phyloP scores from a whole-genome alignment of 805 yeast species.

The Saccharomycopsis sp. region DNA sequence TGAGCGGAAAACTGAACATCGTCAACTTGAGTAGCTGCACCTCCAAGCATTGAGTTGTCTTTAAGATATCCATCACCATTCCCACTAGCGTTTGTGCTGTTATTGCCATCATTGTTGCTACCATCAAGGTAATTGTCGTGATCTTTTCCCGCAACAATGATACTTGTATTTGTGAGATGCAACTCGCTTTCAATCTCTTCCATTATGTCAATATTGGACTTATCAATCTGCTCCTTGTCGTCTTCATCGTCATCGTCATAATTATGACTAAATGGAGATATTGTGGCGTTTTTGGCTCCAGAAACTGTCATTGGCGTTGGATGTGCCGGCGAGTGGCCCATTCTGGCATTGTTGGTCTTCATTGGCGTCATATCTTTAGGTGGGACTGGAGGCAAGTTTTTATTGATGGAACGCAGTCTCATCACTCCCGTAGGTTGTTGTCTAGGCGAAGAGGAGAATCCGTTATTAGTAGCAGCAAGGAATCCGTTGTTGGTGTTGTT shows the following conservation, averaged over 20 bases:
- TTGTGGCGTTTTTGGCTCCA: neutral
- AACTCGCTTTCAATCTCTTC: constrained; percentile 20
- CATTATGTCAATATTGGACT: constrained; percentile 19
- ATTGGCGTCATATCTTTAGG: constrained; percentile 1
- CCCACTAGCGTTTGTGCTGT: neutral
- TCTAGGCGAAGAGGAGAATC: constrained; percentile 1
- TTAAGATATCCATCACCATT: neutral
- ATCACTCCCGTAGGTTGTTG: neutral
- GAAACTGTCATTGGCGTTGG: constrained; percentile 12
- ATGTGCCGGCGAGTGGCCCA: neutral
- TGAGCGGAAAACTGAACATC: constrained; percentile 8
- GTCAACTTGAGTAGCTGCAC: neutral
- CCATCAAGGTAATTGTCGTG: neutral
- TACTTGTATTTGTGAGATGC: constrained; percentile 8
- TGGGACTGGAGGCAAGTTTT: constrained; percentile 22
- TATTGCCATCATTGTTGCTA: neutral
- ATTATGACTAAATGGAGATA: constrained; percentile 12
- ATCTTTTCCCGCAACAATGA: constrained; percentile 1
- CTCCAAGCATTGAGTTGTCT: neutral
- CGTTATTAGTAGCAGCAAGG: neutral
- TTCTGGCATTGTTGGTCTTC: neutral
- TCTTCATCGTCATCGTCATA: constrained; percentile 14
- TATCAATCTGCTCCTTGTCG: constrained; percentile 1
- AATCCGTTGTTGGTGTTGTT: neutral
- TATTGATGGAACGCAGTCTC: constrained; percentile 9